Evolutionary conservation across 306 rosid genomes (phyloP), one percentile per base, ranked within the genome.

Genomic region (Rubus parviflorus): DNA sequence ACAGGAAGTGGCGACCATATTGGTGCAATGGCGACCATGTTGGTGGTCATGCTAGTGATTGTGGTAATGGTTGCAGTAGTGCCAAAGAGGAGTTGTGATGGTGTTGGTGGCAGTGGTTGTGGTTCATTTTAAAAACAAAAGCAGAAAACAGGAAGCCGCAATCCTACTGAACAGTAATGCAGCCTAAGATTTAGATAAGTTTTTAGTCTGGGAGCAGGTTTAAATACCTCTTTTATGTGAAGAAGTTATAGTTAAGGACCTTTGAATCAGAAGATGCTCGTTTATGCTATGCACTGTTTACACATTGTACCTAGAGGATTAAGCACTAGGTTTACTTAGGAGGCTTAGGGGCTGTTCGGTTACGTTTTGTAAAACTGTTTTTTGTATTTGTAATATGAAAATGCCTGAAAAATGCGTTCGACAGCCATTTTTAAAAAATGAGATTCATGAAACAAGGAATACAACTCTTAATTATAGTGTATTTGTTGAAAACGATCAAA

Each of bases 11-110:
- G 35, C 35, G 35, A 30, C 35, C 35, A 30, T 58, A 23, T 58
- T 56, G 62, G 35, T 56, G 15, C 52, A 72, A 38, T 19, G 19
- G 40, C 8, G 41, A 40, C 47, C 41, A 14, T 56, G 16, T 11
- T 41, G 52, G 41, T 41, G 9, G 12, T 22, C 53, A 9, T 56
- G 14, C 49, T 57, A 57, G 67, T 2, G 54, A 37, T 22, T 57
- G 22, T 73, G 54, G 56, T 74, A 5, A 56, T 8, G 56, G 45
- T 58, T 41, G 64, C 37, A 73, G 77, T 74, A 48, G 43, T 8
- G 76, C n/a, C 8, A 73, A 73, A 73, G 25, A 54, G 22, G 22
- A 41, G 52, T 40, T 61, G 22, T 22, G 35, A 42, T 67, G 20
- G 38, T 53, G 40, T 22, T 72, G 76, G 76, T 12, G 22, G 38